Percentiles rank a stretch among this genome's conserved stretches.
These are phyloP conservation scores for Pleurotus tuoliensis DNA, from an alignment of 768 basidiomycete genomes.

Conservation along the genomic window DNA sequence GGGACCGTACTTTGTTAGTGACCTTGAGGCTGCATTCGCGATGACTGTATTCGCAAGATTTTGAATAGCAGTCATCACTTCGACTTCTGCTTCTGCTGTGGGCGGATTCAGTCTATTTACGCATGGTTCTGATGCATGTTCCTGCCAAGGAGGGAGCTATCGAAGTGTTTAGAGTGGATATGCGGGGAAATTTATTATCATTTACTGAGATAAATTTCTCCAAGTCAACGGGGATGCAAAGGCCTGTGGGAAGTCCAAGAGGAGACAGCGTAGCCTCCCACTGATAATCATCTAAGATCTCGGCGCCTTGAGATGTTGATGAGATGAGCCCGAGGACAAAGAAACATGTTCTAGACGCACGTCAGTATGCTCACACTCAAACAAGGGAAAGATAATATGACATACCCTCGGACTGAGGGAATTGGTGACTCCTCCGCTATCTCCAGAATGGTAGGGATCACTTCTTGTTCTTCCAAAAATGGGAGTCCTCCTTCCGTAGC, in stretches of 20 bases:
- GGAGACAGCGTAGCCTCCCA: slow-evolving; percentile 93
- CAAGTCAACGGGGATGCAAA: slow-evolving; percentile 87
- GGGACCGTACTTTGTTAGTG: slow-evolving; percentile 68
- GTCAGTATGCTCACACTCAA: neutral
- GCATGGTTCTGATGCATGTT: slow-evolving; percentile 28
- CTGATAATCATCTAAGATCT: slow-evolving; percentile 86
- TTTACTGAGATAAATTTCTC: slow-evolving; percentile 72
- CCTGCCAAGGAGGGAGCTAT: slow-evolving; percentile 71
- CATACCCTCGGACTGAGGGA: slow-evolving; percentile 90
- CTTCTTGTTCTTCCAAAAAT: slow-evolving; percentile 93
- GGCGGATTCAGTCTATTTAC: slow-evolving; percentile 59
- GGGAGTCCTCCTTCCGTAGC: slow-evolving; percentile 87
- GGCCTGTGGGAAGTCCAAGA: slow-evolving; percentile 80
- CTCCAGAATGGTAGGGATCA: slow-evolving; percentile 84
- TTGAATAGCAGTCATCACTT: slow-evolving; percentile 85
- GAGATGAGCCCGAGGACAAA: slow-evolving; percentile 93
- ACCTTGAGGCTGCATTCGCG: slow-evolving; percentile 89
- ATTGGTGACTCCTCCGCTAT: slow-evolving; percentile 89
- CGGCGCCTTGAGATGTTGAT: slow-evolving; percentile 87
- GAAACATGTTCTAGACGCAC: slow-evolving; percentile 79
- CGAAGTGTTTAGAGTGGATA: neutral
- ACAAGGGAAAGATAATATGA: slow-evolving; percentile 3
- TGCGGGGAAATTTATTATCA: slow-evolving; percentile 19
- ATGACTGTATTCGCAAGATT: slow-evolving; percentile 95
- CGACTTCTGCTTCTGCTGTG: slow-evolving; percentile 66